phyloP scores from a whole-genome alignment of 2,329 filamentous ascomycete genomes.

The Aschersonia sp. region DNA sequence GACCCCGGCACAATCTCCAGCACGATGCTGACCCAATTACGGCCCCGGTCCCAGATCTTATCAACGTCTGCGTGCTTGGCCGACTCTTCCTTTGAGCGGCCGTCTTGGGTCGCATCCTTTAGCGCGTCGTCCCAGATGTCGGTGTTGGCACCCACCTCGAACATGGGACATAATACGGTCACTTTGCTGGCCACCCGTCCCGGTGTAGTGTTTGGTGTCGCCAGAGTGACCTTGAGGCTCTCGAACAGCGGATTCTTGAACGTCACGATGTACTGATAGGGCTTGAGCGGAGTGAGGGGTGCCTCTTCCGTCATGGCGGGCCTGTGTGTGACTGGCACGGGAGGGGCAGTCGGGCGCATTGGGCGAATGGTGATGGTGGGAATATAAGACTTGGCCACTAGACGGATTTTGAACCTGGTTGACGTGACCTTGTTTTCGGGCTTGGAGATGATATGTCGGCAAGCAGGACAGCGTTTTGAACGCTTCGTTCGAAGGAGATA shows the following conservation, averaged over 20 bases:
- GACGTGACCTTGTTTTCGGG: slow-evolving; percentile 83
- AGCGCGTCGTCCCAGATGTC: slow-evolving; percentile 78
- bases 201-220: slow-evolving; percentile 67
- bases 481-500: slow-evolving; percentile 81
- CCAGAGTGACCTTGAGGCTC: slow-evolving; percentile 71
- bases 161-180: slow-evolving; percentile 86
- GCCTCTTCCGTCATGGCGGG: slow-evolving; percentile 16
- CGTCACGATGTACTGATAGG: slow-evolving; percentile 72
- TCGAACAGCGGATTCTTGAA: slow-evolving; percentile 94
- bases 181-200: slow-evolving; percentile 66
- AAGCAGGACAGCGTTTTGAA: slow-evolving; percentile 82
- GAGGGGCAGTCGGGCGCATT: slow-evolving; percentile 26
- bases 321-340: slow-evolving; percentile 19
- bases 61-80: slow-evolving; percentile 59
- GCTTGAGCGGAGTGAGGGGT: slow-evolving; percentile 40
- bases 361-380: slow-evolving; percentile 65
- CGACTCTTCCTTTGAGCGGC: slow-evolving; percentile 24
- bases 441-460: slow-evolving; percentile 89
- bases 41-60: slow-evolving; percentile 88
- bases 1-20: slow-evolving; percentile 69
- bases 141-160: slow-evolving; percentile 90
- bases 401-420: slow-evolving; percentile 81
- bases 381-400: slow-evolving; percentile 80
- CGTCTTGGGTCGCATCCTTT: slow-evolving; percentile 32
- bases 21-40: slow-evolving; percentile 92